A percentile compares a stretch with the other conserved stretches of the same genome.
phyloP scores from a whole-genome alignment of 805 yeast species.

The Kockiozyma suomiensis region DNA sequence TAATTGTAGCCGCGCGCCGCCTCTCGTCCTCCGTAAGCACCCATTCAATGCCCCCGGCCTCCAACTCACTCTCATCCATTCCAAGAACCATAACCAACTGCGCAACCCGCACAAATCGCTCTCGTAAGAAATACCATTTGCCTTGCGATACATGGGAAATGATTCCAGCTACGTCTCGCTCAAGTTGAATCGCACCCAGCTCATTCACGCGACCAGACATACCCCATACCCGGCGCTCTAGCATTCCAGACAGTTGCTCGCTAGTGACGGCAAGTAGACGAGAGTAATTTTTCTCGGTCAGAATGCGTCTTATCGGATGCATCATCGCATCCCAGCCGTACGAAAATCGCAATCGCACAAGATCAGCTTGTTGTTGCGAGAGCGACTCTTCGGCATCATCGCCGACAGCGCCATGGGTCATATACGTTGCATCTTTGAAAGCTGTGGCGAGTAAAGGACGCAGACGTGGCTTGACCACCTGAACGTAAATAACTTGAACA shows the following conservation, averaged over 20 bases:
- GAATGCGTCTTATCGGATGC: slow-evolving; percentile 63
- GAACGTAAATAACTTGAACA: slow-evolving; percentile 47
- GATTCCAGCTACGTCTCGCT: slow-evolving; percentile 73
- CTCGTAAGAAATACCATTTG: slow-evolving; percentile 71
- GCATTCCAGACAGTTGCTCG: slow-evolving; percentile 53
- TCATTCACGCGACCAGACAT: slow-evolving; percentile 73
- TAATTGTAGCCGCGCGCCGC: slow-evolving; percentile 58
- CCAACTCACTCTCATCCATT: slow-evolving; percentile 69
- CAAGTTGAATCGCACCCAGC: slow-evolving; percentile 79
- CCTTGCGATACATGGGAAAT: slow-evolving; percentile 68
- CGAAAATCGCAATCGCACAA: slow-evolving; percentile 48
- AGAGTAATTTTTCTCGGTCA: slow-evolving; percentile 58
- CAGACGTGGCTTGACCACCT: slow-evolving; percentile 45
- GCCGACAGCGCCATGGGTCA: slow-evolving; percentile 35
- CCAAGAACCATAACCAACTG: slow-evolving; percentile 83
- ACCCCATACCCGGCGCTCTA: slow-evolving; percentile 70
- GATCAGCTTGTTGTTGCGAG: slow-evolving; percentile 31
- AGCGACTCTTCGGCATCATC: slow-evolving; percentile 30
- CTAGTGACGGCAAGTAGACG: slow-evolving; percentile 55
- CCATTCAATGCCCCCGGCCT: slow-evolving; percentile 59
- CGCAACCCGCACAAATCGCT: slow-evolving; percentile 75
- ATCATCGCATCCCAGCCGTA: slow-evolving; percentile 66
- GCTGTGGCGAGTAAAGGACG: slow-evolving; percentile 44
- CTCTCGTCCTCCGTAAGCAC: slow-evolving; percentile 77
- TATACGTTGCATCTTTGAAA: slow-evolving; percentile 48